phyloP scores from a whole-genome alignment of 345 rosid genomes.

The Kernera saxatilis region DNA sequence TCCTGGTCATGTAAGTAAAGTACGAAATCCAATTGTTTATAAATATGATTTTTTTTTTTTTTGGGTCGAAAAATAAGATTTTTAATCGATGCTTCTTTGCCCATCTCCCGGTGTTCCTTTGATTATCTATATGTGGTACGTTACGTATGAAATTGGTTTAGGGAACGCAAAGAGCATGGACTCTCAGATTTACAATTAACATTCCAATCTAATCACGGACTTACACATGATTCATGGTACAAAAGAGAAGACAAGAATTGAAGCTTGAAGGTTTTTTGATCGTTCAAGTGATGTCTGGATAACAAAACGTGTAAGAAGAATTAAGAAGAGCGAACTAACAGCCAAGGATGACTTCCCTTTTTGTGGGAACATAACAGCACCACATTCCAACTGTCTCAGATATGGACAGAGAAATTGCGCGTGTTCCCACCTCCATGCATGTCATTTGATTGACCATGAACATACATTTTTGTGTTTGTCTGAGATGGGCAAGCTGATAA shows the following conservation, averaged over 20 bases:
- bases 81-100: neutral
- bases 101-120: too few relatives aligned
- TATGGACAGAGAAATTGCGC: slow-evolving; percentile 31
- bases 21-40: neutral
- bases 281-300: neutral
- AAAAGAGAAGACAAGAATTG: neutral
- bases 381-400: slow-evolving; percentile 25
- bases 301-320: slow-evolving; percentile 1
- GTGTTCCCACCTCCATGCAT: slow-evolving; percentile 32
- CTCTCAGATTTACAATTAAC: neutral
- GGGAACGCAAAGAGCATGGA: neutral
- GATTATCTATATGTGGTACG: neutral
- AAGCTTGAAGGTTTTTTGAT: neutral
- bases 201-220: neutral
- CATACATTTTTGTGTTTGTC: neutral
- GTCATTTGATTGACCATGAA: slow-evolving; percentile 25
- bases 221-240: neutral
- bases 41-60: neutral
- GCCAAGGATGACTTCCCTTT: slow-evolving; percentile 95
- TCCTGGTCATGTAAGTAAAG: neutral
- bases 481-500: slow-evolving; percentile 41
- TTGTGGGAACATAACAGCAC: slow-evolving; percentile 35
- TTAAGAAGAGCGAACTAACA: slow-evolving; percentile 22
- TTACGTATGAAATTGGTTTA: neutral
- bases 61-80: too few relatives aligned